Evolutionary conservation across 2,329 filamentous ascomycete genomes (phyloP).

Genomic region (Penicillium capsulatum): DNA sequence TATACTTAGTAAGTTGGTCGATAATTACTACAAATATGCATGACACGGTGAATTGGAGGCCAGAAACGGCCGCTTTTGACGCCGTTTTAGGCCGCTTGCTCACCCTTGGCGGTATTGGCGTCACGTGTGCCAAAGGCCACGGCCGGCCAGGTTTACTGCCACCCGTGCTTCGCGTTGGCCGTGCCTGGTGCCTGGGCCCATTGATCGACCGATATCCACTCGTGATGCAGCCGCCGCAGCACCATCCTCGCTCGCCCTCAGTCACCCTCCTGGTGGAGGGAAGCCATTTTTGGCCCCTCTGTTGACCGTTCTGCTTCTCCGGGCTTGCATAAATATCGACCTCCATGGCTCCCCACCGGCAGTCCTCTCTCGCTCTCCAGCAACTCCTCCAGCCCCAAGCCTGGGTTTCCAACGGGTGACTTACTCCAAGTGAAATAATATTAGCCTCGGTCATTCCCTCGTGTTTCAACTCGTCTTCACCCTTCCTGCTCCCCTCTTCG

Average conservation of each 20-base stretch:
- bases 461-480: conserved; percentile 1
- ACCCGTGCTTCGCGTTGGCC: conserved; percentile 4
- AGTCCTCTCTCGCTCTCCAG: conserved; percentile 9
- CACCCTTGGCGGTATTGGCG: conserved; percentile 8
- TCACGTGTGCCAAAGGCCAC: conserved; percentile 13
- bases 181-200: conserved; percentile 1
- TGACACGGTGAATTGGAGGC: conserved; percentile 18
- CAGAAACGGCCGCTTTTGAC: conserved; percentile 17
- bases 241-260: conserved; percentile 8
- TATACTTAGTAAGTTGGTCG: too few species aligned
- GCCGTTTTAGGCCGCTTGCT: conserved; percentile 13
- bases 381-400: conserved; percentile 5
- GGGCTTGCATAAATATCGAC: conserved; percentile 17
- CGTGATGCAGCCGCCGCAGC: conserved; percentile 8
- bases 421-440: conserved; percentile 8
- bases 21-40: conserved; percentile 9
- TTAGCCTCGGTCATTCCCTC: conserved; percentile 2
- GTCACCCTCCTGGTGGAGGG: conserved; percentile 5
- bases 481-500: background rate
- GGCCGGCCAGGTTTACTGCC: conserved; percentile 8
- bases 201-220: too few species aligned
- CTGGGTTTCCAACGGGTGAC: conserved; percentile 10
- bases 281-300: conserved; percentile 13
- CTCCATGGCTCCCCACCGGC: conserved; percentile 9
- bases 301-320: conserved; percentile 13